Conservation (phyloP, 176 grass and related monocot genomes). For the Oryza australiensis region DNA sequence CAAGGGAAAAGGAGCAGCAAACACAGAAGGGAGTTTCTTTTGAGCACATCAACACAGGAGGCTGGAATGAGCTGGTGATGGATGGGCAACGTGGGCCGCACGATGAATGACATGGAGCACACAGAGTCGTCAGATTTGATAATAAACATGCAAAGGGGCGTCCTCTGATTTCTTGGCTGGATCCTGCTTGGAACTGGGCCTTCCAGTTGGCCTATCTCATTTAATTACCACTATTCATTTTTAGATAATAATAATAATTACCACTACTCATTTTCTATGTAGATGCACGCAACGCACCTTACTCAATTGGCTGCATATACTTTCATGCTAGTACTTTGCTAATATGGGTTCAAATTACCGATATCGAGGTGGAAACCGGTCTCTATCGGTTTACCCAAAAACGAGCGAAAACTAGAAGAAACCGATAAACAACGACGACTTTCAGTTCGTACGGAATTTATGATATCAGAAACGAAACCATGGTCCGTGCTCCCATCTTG, state of each 20-base stretch:
- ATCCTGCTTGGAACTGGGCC: not conserved
- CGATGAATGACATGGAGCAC: not conserved
- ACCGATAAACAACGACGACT: too few species aligned
- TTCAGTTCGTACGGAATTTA: too few species aligned
- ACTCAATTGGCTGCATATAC: too few species aligned
- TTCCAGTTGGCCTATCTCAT: not conserved
- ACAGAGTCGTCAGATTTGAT: not conserved
- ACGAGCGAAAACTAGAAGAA: too few species aligned
- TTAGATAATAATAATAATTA: not conserved
- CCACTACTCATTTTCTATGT: not conserved
- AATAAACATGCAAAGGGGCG: not conserved
- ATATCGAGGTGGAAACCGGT: too few species aligned
- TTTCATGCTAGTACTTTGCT: too few species aligned
- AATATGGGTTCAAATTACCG: too few species aligned
- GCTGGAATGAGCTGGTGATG: constrained; percentile 37
- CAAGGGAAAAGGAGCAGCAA: not conserved
- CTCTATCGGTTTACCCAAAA: too few species aligned
- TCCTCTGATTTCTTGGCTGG: constrained; percentile 27
- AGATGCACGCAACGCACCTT: too few species aligned
- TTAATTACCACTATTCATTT: not conserved
- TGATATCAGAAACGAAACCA: not conserved
- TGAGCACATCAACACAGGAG: not conserved
- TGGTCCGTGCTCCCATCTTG: not conserved
- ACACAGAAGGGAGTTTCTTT: not conserved
- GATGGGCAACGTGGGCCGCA: constrained; percentile 8